Percentiles rank a stretch among this genome's conserved stretches.
Conservation (phyloP, 2,329 filamentous ascomycete species). For the Elsinoe necatrix region DNA sequence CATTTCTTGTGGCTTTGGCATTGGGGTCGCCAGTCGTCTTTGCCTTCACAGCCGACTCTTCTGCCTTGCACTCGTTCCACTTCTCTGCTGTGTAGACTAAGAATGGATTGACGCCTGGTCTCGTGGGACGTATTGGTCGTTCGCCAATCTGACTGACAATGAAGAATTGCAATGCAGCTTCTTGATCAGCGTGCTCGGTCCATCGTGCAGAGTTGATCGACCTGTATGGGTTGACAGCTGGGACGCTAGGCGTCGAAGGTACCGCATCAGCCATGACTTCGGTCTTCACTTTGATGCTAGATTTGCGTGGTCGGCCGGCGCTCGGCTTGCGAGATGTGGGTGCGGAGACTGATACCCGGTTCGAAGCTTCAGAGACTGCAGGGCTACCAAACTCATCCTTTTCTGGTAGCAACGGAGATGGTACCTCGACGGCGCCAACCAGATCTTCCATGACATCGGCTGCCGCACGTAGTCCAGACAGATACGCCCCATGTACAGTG, state of each 20-base stretch:
- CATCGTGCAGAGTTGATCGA: constrained; percentile 16
- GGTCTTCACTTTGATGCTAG: constrained; percentile 3
- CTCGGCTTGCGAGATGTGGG: constrained; percentile 9
- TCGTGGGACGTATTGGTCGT: constrained; percentile 61
- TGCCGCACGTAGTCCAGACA: constrained; percentile 84
- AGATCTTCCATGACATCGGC: constrained; percentile 75
- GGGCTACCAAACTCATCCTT: constrained; percentile 41
- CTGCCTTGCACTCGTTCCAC: constrained; percentile 53
- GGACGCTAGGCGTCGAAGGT: constrained; percentile 14
- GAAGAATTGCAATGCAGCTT: constrained; percentile 49
- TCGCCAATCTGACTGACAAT: constrained; percentile 60
- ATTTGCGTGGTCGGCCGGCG: constrained; percentile 14
- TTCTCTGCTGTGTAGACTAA: constrained; percentile 76
- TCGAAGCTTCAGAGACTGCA: constrained; percentile 40
- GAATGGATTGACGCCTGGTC: constrained; percentile 75
- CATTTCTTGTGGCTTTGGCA: constrained; percentile 58
- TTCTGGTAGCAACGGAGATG: constrained; percentile 64
- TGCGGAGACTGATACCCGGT: constrained; percentile 13
- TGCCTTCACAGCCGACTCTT: constrained; percentile 60
- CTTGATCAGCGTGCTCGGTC: constrained; percentile 42
- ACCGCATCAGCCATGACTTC: constrained; percentile 17
- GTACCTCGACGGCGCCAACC: constrained; percentile 71
- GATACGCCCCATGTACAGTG: constrained; percentile 91
- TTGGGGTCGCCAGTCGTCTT: constrained; percentile 56
- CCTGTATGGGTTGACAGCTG: constrained; percentile 18